A percentile compares a stretch with the other conserved stretches of the same genome.
Evolutionary conservation across 2,329 filamentous ascomycete genomes (phyloP).

Genomic region (Tolypocladium amazonense): DNA sequence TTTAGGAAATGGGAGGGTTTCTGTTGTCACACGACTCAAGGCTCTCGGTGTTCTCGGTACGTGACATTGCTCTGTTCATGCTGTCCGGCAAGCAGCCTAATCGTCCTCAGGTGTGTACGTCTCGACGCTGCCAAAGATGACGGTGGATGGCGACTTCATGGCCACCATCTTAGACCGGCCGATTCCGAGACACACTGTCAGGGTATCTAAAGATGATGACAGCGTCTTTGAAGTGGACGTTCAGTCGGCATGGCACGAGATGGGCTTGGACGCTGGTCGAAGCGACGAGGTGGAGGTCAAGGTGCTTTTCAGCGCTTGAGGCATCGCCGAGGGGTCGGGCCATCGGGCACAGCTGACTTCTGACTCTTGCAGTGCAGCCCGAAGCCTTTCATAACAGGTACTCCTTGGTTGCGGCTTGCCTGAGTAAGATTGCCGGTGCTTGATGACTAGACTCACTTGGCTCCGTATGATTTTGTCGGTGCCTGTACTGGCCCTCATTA

Average conservation of each 20-base stretch:
- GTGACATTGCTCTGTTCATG: constrained; percentile 8
- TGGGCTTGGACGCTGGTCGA: constrained; percentile 61
- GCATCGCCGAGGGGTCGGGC: background rate
- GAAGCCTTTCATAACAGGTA: too few relatives aligned
- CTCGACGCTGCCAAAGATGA: constrained; percentile 51
- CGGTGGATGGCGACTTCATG: constrained; percentile 57
- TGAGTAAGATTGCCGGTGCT: too few relatives aligned
- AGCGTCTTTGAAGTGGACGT: constrained; percentile 69
- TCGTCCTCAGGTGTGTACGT: constrained; percentile 55
- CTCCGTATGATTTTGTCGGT: too few relatives aligned
- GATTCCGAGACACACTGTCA: constrained; percentile 57
- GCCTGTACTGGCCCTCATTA: too few relatives aligned
- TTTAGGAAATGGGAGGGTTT: constrained; percentile 43
- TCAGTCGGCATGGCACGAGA: constrained; percentile 64
- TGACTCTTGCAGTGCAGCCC: too few relatives aligned
- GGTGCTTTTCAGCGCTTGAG: constrained; percentile 38
- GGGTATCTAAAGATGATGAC: constrained; percentile 36
- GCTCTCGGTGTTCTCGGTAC: constrained; percentile 65
- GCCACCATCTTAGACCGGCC: constrained; percentile 62
- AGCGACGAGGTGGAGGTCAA: constrained; percentile 69
- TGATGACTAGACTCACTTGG: too few relatives aligned
- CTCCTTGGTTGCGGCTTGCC: too few relatives aligned
- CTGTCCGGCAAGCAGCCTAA: background rate
- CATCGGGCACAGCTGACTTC: too few relatives aligned
- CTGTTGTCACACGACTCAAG: constrained; percentile 62